Conservation (phyloP, 768 basidiomycete genomes). For the Lactarius sanguifluus region DNA sequence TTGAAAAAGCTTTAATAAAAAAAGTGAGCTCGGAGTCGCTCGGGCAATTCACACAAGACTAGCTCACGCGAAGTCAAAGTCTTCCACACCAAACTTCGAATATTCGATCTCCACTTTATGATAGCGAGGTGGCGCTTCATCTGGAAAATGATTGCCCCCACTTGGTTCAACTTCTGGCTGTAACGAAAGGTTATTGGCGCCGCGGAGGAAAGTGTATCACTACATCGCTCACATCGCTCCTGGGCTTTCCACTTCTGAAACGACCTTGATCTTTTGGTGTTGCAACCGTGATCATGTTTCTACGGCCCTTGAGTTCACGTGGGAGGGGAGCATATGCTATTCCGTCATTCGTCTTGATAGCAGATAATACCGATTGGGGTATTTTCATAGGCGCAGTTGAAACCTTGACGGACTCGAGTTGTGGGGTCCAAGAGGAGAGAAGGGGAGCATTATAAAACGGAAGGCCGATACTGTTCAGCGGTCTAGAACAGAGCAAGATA, state of each 20-base stretch:
- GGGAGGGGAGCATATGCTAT: constrained; percentile 89
- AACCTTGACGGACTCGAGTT: constrained; percentile 51
- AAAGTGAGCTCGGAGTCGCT: neutral
- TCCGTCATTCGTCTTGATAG: constrained; percentile 86
- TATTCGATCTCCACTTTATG: constrained; percentile 97
- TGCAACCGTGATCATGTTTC: constrained; percentile 67
- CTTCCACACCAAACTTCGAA: constrained; percentile 97
- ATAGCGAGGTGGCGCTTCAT: constrained; percentile 76
- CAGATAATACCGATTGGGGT: constrained; percentile 69
- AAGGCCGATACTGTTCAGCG: constrained; percentile 85
- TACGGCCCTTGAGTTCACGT: constrained; percentile 76
- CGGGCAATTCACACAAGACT: neutral
- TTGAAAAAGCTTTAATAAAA: constrained; percentile 67
- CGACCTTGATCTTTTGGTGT: constrained; percentile 60
- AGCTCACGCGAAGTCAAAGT: constrained; percentile 93
- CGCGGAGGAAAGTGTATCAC: constrained; percentile 9
- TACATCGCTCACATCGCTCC: constrained; percentile 44
- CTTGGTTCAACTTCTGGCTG: constrained; percentile 55
- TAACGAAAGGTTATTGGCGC: constrained; percentile 2
- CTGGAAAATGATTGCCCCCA: constrained; percentile 51
- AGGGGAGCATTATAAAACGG: constrained; percentile 77
- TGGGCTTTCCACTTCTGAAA: constrained; percentile 80
- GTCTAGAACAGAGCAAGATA: constrained; percentile 46
- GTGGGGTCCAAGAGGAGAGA: constrained; percentile 61
- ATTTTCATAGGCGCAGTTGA: constrained; percentile 76